Base-by-base conservation (phyloP, 208 protist species). In the Blechomonas ayalai region DNA sequence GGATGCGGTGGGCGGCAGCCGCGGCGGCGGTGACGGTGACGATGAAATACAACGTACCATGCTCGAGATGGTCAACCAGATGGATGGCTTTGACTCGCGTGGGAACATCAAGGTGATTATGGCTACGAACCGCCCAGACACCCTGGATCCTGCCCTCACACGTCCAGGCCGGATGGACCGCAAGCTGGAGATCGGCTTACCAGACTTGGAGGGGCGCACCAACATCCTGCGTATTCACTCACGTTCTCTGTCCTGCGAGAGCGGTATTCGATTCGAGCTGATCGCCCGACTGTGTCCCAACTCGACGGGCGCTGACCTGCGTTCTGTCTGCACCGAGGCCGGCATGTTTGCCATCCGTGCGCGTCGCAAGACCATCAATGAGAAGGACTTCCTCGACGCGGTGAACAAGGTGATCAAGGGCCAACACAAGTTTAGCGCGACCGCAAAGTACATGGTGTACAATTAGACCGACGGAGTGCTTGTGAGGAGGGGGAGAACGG, bases 371-470 rank as follows among this genome's bases (percentile, higher is more conserved):
- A 92, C 95, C 4, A 97, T 99, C 35, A 98, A 89, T 20, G 98
- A 99, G 75, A 99, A 99, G 73, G 98, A 99, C 76, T 99, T 99
- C 59, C 57, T 99, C 1, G 97, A 99, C 31, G 92, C 98, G 3
- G 97, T 99, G 25, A 98, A 99, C 59, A 99, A 99, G 84, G 99
- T 99, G 31, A 97, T 99, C 65, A 99, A 99, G 81, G 97, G 92
- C 3, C 99, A 99, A 61, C 85, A 95, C 60, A 99, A 99, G 80
- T 99, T 99, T 83, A 97, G 90, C 31, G 97, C 98, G 22, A 99
- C 98, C 1, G 96, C 97, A 1, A 99, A 99, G 64, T 99, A 99
- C 67, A 99, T 99, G 97, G 96, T 98, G 0, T 99, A 99, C 87
- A 99, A 99, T 59, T 99, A 82, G n/a, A n/a, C n/a, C n/a, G n/a